A percentile compares a stretch with the other conserved stretches of the same genome.
Evolutionary conservation across 176 grass and related monocot genomes (phyloP).

Genomic region (Areca catechu): DNA sequence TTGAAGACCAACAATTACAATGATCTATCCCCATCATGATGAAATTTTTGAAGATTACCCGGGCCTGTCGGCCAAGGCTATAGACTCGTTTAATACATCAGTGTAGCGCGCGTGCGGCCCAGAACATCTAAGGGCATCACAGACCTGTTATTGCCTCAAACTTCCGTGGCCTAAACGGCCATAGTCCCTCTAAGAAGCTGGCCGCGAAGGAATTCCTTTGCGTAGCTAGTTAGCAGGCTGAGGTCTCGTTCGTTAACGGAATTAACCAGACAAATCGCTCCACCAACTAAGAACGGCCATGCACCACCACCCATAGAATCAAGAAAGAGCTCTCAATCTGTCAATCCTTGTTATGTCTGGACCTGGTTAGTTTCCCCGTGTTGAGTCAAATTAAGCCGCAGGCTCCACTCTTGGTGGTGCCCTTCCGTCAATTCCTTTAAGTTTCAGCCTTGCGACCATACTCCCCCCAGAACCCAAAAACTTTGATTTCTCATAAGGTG

Average conservation of each 20-base stretch:
- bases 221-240: slow-evolving; percentile 76
- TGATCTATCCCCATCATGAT: too few relatives aligned
- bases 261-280: slow-evolving; percentile 63
- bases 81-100: slow-evolving; percentile 69
- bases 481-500: slow-evolving; percentile 36
- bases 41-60: slow-evolving; percentile 66
- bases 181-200: slow-evolving; percentile 27
- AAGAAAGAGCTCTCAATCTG: slow-evolving; percentile 34
- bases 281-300: slow-evolving; percentile 49
- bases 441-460: slow-evolving; percentile 36
- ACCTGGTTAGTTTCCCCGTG: slow-evolving; percentile 40
- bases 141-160: slow-evolving; percentile 41
- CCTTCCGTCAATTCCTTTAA: slow-evolving; percentile 29
- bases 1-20: too few relatives aligned
- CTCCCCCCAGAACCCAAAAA: slow-evolving; percentile 28
- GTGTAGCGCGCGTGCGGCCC: slow-evolving; percentile 50
- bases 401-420: slow-evolving; percentile 32
- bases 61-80: slow-evolving; percentile 54
- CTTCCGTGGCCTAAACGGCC: slow-evolving; percentile 15
- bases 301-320: slow-evolving; percentile 45
- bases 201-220: slow-evolving; percentile 23
- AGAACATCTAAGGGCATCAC: slow-evolving; percentile 71
- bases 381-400: slow-evolving; percentile 47
- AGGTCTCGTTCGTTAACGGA: slow-evolving; percentile 65
- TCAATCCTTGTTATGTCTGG: slow-evolving; percentile 56